Evolutionary conservation across 768 basidiomycete species (phyloP), one percentile per base, ranked within the genome.

Genomic region (Leccinum aurantiacum): DNA sequence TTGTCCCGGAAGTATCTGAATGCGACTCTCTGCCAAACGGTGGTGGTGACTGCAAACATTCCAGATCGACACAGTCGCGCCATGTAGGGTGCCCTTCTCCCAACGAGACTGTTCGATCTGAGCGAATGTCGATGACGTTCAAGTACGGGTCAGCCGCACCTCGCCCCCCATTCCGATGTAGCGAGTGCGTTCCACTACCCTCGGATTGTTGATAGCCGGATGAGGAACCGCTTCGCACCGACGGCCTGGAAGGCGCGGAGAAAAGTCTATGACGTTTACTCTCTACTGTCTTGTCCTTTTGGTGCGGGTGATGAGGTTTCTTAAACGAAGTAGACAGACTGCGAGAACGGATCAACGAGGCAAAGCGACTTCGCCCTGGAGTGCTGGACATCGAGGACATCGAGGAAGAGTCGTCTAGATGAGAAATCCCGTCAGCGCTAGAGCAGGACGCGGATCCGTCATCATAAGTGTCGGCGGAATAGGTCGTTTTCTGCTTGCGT

Each of bases 41-140:
- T 33, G 61, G 49, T 33, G 49, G 54, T 46, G 56, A 38, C 22
- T 57, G 59, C n/a, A 27, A n/a, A 2, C 58, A 56, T 33, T 69
- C 67, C 4, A n/a, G 4, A 38, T 56, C 27, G 13, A n/a, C 41
- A n/a, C n/a, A 7, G 15, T 35, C 29, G n/a, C 24, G 24, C 57
- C 27, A 33, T 3, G 1, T 24, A 35, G 6, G 6, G 24, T 2
- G 19, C n/a, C 48, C 61, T 14, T 22, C 25, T 6, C 15, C 27
- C 3, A 22, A 14, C 41, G 62, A 61, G 41, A 3, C 48, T 11
- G 25, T 46, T 29, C 13, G 25, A 29, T 25, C 29, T 6, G 65
- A 56, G 19, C 33, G 58, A 24, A 74, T 64, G 35, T 71, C 73
- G 5, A 74, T 57, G 6, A 71, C 68, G 6, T 71, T 63, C 24